These are phyloP conservation scores for Dendrobium nobile DNA, from an alignment of 106 monocot species.

Conservation along the genomic window DNA sequence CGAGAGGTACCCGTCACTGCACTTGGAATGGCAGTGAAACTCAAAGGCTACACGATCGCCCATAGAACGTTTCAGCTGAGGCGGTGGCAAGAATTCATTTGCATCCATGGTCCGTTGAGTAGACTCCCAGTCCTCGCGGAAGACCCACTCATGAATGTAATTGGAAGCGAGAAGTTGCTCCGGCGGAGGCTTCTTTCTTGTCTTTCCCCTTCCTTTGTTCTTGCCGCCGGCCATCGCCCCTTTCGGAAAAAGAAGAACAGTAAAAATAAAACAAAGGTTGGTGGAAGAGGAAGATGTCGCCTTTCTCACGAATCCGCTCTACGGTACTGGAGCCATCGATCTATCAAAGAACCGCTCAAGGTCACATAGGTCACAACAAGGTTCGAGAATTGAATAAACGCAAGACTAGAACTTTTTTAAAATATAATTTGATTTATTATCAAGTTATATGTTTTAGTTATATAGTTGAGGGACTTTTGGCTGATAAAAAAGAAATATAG, in stretches of 20 bases:
- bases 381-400: too few species aligned
- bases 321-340: too few species aligned
- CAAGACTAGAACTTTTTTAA: too few species aligned
- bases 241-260: not conserved
- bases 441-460: too few species aligned
- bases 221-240: conserved; percentile 17
- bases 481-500: too few species aligned
- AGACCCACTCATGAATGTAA: conserved; percentile 50
- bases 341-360: too few species aligned
- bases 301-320: too few species aligned
- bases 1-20: conserved; percentile 73
- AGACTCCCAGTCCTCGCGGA: conserved; percentile 2
- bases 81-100: conserved; percentile 15
- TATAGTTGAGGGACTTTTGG: too few species aligned
- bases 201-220: conserved; percentile 30
- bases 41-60: conserved; percentile 45
- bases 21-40: conserved; percentile 68
- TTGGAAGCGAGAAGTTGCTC: conserved; percentile 35
- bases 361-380: too few species aligned
- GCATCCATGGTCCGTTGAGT: not conserved
- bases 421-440: too few species aligned
- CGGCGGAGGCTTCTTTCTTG: conserved; percentile 31
- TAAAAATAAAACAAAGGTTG: not conserved
- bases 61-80: not conserved
- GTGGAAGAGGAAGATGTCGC: too few species aligned